Conservation (phyloP, 1,284 basidiomycete genomes). For the Rhodotorula sp. region DNA sequence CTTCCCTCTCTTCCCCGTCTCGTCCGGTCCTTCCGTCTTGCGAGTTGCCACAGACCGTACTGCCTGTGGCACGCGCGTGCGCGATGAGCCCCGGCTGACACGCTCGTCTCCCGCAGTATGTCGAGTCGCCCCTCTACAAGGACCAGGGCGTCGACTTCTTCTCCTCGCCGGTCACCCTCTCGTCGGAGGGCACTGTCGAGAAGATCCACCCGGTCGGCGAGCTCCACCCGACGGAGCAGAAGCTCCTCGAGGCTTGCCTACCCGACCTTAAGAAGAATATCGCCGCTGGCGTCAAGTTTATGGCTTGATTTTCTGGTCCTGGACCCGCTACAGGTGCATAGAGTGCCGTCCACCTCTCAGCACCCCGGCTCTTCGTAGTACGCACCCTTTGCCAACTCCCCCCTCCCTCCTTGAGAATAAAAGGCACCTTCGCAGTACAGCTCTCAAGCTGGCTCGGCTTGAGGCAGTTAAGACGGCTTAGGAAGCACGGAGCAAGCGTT, state of each 20-base stretch:
- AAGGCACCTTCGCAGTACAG: too few relatives aligned
- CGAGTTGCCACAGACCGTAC: too few relatives aligned
- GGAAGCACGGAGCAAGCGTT: not conserved
- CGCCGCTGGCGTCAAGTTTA: constrained; percentile 29
- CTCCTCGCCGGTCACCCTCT: constrained; percentile 85
- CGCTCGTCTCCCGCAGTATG: constrained; percentile 44
- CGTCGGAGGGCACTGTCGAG: constrained; percentile 76
- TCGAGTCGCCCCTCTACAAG: constrained; percentile 65
- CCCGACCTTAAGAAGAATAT: constrained; percentile 87
- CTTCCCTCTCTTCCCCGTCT: too few relatives aligned
- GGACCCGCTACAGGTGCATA: not conserved
- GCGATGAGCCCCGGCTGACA: too few relatives aligned
- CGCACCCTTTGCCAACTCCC: too few relatives aligned
- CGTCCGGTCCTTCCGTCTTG: not conserved
- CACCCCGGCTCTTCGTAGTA: not conserved
- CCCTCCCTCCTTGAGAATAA: too few relatives aligned
- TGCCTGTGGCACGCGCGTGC: too few relatives aligned
- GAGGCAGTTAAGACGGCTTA: too few relatives aligned
- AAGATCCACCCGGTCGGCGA: constrained; percentile 81
- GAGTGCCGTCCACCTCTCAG: not conserved
- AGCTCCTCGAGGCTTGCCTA: constrained; percentile 80
- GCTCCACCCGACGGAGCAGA: constrained; percentile 76
- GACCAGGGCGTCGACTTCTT: constrained; percentile 72
- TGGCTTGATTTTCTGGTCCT: not conserved
- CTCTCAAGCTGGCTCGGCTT: too few relatives aligned